Evolutionary conservation across 192 early-diverging fungal genomes (phyloP), one percentile per base, ranked within the genome.

Genomic region (Oehlia diaphana): DNA sequence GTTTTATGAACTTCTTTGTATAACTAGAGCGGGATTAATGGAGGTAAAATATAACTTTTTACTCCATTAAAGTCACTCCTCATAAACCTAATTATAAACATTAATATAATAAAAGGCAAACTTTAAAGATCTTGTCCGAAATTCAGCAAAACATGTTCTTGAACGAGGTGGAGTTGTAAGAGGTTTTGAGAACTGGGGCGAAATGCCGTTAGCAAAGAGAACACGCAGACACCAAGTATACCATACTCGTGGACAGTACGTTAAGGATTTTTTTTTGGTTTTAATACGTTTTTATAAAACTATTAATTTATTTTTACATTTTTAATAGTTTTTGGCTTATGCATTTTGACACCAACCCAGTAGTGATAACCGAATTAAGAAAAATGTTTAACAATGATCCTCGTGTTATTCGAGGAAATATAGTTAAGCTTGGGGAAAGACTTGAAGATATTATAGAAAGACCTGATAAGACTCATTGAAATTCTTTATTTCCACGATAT

Each of bases 221-320:
- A 97, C 96, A 86, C 92, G 94, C 86, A 87, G 93, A 78, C 97
- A 97, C 82, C 95, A 96, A 87, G 91, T 93, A 85, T 91, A 92
- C 63, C 88, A 90, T 82, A 86, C 84, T 26, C 80, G 87, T 58
- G 93, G 93, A 81, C 86, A 88, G 89, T 91, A 88, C 42, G 88
- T 86, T 50, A 31, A 14, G 12, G 9, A 3, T 0, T 23, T 10
- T 14, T 10, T 14, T 80, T 74, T 74, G 35, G 44, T 6, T 63
- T 53, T 37, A 4, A 26, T 62, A 28, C 16, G 3, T 49, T 49
- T 31, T 66, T 2, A 2, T 80, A 68, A 31, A 39, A 37, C 28
- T 71, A 42, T 16, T 21, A 3, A 31, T 72, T 58, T 67, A 16
- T 62, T 35, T 16, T 76, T 39, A 42, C 31, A 33, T 21, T 31